Conservation (phyloP, 2,329 filamentous ascomycete genomes). For the Calonectria henricotiae region DNA sequence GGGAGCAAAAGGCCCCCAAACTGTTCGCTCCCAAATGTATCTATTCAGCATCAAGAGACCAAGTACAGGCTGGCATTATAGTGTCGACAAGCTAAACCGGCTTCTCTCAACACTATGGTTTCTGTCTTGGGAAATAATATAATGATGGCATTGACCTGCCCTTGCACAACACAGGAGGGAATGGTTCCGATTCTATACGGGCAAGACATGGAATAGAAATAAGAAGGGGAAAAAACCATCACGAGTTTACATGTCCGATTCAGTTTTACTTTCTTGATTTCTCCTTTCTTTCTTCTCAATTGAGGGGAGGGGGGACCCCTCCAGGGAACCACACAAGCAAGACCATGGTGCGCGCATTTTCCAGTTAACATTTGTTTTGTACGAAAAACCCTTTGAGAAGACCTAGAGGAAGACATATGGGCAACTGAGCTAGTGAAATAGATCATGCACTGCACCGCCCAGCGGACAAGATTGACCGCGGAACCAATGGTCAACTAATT, state of each 20-base stretch:
- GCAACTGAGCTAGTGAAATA: slow-evolving; percentile 52
- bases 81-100: too few species aligned
- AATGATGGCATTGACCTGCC: too few species aligned
- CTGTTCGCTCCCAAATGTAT: too few species aligned
- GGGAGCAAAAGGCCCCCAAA: too few species aligned
- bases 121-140: too few species aligned
- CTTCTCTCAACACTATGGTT: too few species aligned
- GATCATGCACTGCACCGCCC: slow-evolving; percentile 45
- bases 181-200: background rate
- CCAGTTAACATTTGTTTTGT: slow-evolving; percentile 52
- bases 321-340: slow-evolving; percentile 32
- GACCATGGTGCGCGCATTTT: slow-evolving; percentile 47
- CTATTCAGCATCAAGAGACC: too few species aligned
- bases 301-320: background rate
- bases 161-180: too few species aligned
- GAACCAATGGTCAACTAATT: slow-evolving; percentile 56
- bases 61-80: too few species aligned
- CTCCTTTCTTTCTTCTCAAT: slow-evolving; percentile 18
- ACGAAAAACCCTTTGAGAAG: slow-evolving; percentile 53
- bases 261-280: slow-evolving; percentile 30
- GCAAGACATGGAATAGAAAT: background rate
- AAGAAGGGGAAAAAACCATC: background rate
- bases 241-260: slow-evolving; percentile 17
- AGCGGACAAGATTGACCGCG: slow-evolving; percentile 48
- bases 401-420: slow-evolving; percentile 54